Conservation (phyloP, 495 filamentous ascomycete species). For the Trypethelium eluteriae region DNA sequence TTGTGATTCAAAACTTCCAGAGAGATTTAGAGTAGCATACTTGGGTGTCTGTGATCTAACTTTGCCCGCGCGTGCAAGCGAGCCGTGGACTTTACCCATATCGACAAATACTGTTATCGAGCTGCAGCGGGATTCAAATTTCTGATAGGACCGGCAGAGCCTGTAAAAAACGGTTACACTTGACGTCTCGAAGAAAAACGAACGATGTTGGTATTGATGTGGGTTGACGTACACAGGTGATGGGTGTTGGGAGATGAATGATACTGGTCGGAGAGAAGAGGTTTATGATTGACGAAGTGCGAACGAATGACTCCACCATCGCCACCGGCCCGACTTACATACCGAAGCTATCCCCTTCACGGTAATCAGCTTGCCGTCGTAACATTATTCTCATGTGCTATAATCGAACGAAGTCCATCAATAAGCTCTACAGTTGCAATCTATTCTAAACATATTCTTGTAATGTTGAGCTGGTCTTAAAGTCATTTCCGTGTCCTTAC, state of each 20-base stretch:
- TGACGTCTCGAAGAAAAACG: no score
- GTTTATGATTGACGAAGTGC: background rate
- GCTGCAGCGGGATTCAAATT: no score
- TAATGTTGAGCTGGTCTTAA: no score
- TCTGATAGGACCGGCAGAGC: no score
- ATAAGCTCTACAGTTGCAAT: no score
- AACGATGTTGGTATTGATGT: no score
- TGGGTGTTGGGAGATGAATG: background rate
- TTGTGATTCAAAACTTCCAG: no score
- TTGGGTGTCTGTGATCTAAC: slow-evolving; percentile 79
- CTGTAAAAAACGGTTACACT: no score
- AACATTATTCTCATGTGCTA: background rate
- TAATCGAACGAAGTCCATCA: background rate
- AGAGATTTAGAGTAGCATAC: no score
- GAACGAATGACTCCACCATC: background rate
- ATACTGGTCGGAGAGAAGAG: background rate
- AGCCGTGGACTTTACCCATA: slow-evolving; percentile 90
- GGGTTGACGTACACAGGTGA: background rate
- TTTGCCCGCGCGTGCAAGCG: slow-evolving; percentile 94
- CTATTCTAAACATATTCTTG: no score
- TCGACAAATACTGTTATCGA: slow-evolving; percentile 32
- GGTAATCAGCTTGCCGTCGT: background rate
- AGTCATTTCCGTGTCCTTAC: no score
- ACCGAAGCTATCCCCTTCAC: background rate
- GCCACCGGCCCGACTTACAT: slow-evolving; percentile 5